Conservation (phyloP, 345 rosid species). For the Murraya koenigii region DNA sequence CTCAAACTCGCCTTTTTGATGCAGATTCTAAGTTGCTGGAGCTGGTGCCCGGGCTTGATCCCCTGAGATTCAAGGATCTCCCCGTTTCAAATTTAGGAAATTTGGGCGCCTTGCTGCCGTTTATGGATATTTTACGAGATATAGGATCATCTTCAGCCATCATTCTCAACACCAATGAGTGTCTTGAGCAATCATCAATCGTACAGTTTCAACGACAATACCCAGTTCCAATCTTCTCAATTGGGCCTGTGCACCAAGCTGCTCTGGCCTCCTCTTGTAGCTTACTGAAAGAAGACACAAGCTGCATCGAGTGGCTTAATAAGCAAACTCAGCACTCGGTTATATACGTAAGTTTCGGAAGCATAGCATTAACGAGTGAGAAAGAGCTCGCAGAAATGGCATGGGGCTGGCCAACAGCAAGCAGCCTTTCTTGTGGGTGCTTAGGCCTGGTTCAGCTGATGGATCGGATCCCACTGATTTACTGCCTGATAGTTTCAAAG, state of each 20-base stretch:
- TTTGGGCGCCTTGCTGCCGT: slow-evolving; percentile 9
- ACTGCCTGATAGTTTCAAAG: slow-evolving; percentile 14
- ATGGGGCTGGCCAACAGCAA: slow-evolving; percentile 21
- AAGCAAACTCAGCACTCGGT: slow-evolving; percentile 21
- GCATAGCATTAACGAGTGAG: slow-evolving; percentile 22
- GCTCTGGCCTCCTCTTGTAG: slow-evolving; percentile 9
- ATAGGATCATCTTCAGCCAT: slow-evolving; percentile 19
- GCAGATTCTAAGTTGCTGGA: slow-evolving; percentile 1
- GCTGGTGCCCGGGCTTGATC: slow-evolving; percentile 12
- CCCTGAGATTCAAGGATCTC: slow-evolving; percentile 31
- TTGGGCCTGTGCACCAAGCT: slow-evolving; percentile 25
- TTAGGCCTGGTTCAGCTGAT: slow-evolving; percentile 16
- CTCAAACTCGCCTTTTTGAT: not conserved
- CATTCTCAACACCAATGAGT: slow-evolving; percentile 26
- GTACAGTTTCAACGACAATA: slow-evolving; percentile 10
- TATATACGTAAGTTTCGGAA: slow-evolving; percentile 29
- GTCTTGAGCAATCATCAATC: slow-evolving; percentile 21
- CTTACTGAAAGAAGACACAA: slow-evolving; percentile 18
- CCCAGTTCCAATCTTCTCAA: slow-evolving; percentile 21
- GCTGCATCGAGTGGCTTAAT: slow-evolving; percentile 29
- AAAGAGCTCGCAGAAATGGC: slow-evolving; percentile 23
- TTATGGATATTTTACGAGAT: not conserved
- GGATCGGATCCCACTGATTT: slow-evolving; percentile 12
- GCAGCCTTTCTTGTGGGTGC: slow-evolving; percentile 32
- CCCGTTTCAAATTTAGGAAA: slow-evolving; percentile 12